A percentile compares a stretch with the other conserved stretches of the same genome.
Evolutionary conservation across 257 asterid species (phyloP).

Genomic region (Galeopsis tetrahit): DNA sequence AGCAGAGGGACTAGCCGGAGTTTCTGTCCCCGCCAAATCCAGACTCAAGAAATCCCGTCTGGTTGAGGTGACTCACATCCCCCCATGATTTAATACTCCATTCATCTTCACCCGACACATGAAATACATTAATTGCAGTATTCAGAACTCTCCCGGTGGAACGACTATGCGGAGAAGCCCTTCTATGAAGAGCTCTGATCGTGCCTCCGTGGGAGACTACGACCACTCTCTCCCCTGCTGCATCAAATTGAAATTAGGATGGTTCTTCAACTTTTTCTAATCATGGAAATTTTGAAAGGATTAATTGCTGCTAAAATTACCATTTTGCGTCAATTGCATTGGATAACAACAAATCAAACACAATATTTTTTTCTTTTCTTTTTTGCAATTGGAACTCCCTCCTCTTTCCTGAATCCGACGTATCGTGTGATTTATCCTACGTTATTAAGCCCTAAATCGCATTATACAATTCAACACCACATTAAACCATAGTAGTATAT

Average conservation of each 20-base stretch:
- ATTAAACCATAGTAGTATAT: no score
- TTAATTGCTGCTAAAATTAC: no score
- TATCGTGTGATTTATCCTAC: no score
- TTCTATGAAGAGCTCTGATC: slow-evolving; percentile 66
- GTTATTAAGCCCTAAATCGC: no score
- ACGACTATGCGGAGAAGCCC: slow-evolving; percentile 60
- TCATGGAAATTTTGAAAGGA: no score
- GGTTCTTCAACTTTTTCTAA: not conserved
- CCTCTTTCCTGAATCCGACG: no score
- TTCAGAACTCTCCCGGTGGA: slow-evolving; percentile 57
- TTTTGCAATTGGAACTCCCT: no score
- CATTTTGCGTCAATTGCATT: no score
- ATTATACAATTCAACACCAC: no score
- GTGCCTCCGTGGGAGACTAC: slow-evolving; percentile 90
- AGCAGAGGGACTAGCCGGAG: slow-evolving; percentile 64
- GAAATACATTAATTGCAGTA: slow-evolving; percentile 69
- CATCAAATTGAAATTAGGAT: slow-evolving; percentile 30
- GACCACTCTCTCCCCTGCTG: slow-evolving; percentile 79
- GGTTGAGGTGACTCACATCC: slow-evolving; percentile 78
- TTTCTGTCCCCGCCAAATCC: slow-evolving; percentile 86
- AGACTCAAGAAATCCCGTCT: slow-evolving; percentile 58
- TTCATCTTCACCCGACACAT: slow-evolving; percentile 54
- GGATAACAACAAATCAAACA: no score
- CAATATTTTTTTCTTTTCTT: no score
- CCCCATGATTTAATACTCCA: slow-evolving; percentile 82